These are phyloP conservation scores for Dothideomycetes sp. DNA, from an alignment of 2,329 filamentous ascomycete species.

Conservation along the genomic window DNA sequence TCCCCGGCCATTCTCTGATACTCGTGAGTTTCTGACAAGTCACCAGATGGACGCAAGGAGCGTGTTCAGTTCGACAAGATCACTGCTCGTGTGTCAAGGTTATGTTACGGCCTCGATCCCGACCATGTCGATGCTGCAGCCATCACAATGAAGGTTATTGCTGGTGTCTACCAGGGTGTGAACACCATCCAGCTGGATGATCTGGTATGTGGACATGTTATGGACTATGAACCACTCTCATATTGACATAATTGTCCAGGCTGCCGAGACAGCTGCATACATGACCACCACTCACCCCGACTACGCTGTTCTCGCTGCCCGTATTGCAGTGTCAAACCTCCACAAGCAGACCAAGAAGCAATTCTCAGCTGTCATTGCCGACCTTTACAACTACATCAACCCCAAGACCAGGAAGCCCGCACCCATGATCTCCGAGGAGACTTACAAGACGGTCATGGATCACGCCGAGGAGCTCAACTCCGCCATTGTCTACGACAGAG, in stretches of 20 bases:
- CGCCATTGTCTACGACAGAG: conserved; percentile 96
- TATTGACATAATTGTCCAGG: conserved; percentile 49
- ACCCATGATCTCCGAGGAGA: conserved; percentile 90
- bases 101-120: conserved; percentile 94
- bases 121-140: conserved; percentile 95
- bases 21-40: conserved; percentile 17
- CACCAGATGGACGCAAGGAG: conserved; percentile 92
- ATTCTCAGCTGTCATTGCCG: conserved; percentile 88
- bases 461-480: conserved; percentile 97
- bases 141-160: conserved; percentile 99
- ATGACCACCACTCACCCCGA: conserved; percentile 99
- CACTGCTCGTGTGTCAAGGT: conserved; percentile 90
- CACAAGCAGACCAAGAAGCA: conserved; percentile 99
- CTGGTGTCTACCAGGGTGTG: conserved; percentile 96
- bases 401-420: conserved; percentile 75
- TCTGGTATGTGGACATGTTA: conserved; percentile 54
- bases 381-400: conserved; percentile 94
- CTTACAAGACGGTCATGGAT: conserved; percentile 87
- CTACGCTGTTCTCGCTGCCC: conserved; percentile 95
- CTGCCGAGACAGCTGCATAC: conserved; percentile 96
- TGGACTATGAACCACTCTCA: conserved; percentile 1
- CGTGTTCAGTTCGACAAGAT: conserved; percentile 99
- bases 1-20: neutral
- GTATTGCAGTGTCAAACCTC: conserved; percentile 97
- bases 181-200: conserved; percentile 95